These are phyloP conservation scores for Solanum acaule DNA, from an alignment of 257 asterid genomes.

Conservation along the genomic window DNA sequence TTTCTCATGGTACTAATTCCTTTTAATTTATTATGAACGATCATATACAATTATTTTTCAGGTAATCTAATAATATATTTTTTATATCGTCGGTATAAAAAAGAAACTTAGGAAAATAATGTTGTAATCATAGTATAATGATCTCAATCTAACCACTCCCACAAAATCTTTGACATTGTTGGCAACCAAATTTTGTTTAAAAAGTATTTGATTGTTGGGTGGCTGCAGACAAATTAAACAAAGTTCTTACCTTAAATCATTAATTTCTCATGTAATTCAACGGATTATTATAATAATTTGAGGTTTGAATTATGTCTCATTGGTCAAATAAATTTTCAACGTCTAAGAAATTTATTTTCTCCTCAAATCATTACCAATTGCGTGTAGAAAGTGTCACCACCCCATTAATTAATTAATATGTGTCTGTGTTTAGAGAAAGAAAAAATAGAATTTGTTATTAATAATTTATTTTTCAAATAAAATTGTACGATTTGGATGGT, in stretches of 20 bases:
- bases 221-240: neutral
- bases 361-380: constrained; percentile 9
- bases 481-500: neutral
- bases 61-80: neutral
- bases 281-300: constrained; percentile 1
- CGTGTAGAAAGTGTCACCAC: constrained; percentile 7
- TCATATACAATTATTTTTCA: neutral
- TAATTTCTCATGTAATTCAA: constrained; percentile 5
- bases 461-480: neutral
- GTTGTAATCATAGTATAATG: neutral
- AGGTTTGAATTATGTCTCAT: neutral
- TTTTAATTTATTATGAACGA: neutral
- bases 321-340: neutral
- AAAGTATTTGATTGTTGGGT: neutral
- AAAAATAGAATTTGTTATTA: neutral
- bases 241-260: constrained; percentile 1
- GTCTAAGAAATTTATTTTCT: neutral
- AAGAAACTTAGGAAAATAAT: neutral
- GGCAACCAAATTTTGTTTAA: neutral
- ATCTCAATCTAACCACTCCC: constrained; percentile 3
- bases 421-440: neutral
- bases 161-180: neutral
- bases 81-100: neutral
- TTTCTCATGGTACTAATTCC: neutral
- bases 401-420: neutral